phyloP scores from a whole-genome alignment of 768 basidiomycete genomes.

The Leccinellum albellum region DNA sequence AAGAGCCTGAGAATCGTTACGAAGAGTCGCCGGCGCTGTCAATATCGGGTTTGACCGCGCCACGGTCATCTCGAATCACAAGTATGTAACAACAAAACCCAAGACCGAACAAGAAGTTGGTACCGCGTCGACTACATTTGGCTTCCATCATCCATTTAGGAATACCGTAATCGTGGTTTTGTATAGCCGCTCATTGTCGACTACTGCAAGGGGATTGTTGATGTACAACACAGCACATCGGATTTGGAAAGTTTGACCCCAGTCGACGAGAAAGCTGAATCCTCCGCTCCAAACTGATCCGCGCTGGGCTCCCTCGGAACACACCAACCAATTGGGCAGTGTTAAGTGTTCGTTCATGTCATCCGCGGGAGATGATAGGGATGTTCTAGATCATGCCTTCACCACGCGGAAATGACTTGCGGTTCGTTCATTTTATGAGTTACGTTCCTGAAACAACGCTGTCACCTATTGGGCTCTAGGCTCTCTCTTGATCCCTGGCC shows the following conservation, averaged over 20 bases:
- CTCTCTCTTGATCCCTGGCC: not conserved
- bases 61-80: not conserved
- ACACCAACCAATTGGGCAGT: not conserved
- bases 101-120: not conserved
- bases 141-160: conserved; percentile 3
- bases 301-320: conserved; percentile 4
- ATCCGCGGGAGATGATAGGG: conserved; percentile 3
- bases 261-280: not conserved
- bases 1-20: too few species aligned
- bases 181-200: not conserved
- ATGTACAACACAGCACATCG: not conserved
- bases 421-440: not conserved
- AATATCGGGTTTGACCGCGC: not conserved
- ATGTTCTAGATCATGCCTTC: conserved; percentile 1
- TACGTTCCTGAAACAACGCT: conserved; percentile 1
- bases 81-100: conserved; percentile 1
- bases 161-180: not conserved
- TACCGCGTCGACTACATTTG: not conserved
- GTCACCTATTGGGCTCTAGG: not conserved
- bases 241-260: conserved; percentile 12
- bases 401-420: conserved; percentile 8
- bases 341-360: not conserved
- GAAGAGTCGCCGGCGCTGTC: not conserved
- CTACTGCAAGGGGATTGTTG: conserved; percentile 7
- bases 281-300: conserved; percentile 6